A percentile compares a stretch with the other conserved stretches of the same genome.
Evolutionary conservation across 805 yeast genomes (phyloP).

Genomic region (Starmerella davenportii): DNA sequence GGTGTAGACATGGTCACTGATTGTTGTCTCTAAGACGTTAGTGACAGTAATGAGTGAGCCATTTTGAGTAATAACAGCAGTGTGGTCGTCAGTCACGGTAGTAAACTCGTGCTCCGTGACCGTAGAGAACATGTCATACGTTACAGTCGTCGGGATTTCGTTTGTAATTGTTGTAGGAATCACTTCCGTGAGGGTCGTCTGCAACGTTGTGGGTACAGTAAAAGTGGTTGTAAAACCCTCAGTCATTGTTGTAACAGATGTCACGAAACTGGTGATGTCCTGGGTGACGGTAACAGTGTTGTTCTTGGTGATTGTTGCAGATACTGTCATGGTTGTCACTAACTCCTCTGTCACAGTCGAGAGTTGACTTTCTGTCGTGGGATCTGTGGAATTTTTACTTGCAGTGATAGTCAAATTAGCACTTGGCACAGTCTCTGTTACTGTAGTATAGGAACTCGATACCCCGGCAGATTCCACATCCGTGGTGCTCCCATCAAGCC

Average conservation of each 20-base stretch:
- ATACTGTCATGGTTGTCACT: neutral
- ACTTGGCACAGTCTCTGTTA: neutral
- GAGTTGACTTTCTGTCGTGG: neutral
- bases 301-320: neutral
- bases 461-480: neutral
- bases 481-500: neutral
- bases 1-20: neutral
- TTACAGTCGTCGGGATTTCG: neutral
- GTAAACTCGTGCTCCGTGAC: neutral
- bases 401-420: neutral
- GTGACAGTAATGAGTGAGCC: neutral
- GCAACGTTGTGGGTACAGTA: neutral
- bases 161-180: slow-evolving; percentile 1
- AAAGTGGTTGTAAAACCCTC: neutral
- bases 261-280: neutral
- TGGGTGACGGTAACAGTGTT: slow-evolving; percentile 1
- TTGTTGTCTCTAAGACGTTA: neutral
- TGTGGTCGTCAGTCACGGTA: neutral
- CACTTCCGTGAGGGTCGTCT: neutral
- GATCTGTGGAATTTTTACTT: neutral
- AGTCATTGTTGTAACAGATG: neutral
- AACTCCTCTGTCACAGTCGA: neutral
- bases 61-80: neutral
- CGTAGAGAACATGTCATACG: neutral
- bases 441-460: neutral